These are phyloP conservation scores for Didymella pinodella DNA, from an alignment of 2,329 filamentous ascomycete species.

Conservation along the genomic window DNA sequence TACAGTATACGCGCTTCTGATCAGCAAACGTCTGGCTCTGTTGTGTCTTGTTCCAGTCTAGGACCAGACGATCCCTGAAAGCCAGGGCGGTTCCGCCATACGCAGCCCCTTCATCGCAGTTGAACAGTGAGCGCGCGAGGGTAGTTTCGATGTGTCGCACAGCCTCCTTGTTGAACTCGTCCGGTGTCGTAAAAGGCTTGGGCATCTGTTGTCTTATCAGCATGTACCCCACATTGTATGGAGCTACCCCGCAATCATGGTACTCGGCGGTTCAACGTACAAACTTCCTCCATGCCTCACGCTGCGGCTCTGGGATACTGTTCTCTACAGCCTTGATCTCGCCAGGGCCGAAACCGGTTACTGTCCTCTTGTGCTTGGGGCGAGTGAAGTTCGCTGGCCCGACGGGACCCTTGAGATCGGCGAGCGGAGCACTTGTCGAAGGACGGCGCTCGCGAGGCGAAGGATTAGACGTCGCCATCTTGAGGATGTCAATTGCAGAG, in stretches of 20 bases:
- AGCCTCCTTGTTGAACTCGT: conserved; percentile 83
- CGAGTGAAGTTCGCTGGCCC: conserved; percentile 81
- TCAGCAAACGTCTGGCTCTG: conserved; percentile 92
- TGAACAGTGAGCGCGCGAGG: conserved; percentile 93
- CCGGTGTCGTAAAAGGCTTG: conserved; percentile 76
- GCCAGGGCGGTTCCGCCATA: conserved; percentile 92
- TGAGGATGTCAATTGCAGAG: conserved; percentile 41
- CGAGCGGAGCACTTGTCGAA: conserved; percentile 81
- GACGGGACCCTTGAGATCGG: conserved; percentile 84
- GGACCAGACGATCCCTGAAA: conserved; percentile 89
- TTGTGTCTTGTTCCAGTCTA: conserved; percentile 98
- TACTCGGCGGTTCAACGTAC: conserved; percentile 52
- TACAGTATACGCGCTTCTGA: conserved; percentile 91
- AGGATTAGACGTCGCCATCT: conserved; percentile 42
- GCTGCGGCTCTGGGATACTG: conserved; percentile 85
- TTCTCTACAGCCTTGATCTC: conserved; percentile 96
- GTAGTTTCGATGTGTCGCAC: conserved; percentile 97
- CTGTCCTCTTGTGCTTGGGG: conserved; percentile 97
- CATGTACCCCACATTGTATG: conserved; percentile 9
- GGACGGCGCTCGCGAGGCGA: conserved; percentile 77
- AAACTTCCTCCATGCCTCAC: conserved; percentile 74
- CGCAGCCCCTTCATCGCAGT: conserved; percentile 92
- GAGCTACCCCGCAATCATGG: conserved; percentile 30
- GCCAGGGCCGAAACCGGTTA: conserved; percentile 86
- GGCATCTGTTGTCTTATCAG: conserved; percentile 59